A percentile compares a stretch with the other conserved stretches of the same genome.
Conservation (phyloP, 768 basidiomycete species). For the Suillus cothurnatus region DNA sequence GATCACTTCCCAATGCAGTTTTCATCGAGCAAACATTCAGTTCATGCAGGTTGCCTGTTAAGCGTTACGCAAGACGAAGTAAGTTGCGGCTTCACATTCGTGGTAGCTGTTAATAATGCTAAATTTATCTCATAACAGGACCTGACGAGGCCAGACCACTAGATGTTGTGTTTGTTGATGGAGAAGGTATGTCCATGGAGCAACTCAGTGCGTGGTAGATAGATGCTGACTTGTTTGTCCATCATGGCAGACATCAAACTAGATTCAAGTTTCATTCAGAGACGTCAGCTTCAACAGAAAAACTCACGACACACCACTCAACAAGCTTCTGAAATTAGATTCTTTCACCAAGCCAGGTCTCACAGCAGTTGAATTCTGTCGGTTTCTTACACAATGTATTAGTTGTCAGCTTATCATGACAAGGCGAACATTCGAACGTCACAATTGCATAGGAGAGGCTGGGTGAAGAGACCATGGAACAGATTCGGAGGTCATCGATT, state of each 20-base stretch:
- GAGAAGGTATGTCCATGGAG: neutral
- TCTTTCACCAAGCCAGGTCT: neutral
- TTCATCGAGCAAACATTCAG: neutral
- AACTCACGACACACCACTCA: neutral
- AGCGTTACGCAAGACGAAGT: neutral
- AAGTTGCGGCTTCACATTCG: neutral
- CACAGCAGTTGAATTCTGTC: neutral
- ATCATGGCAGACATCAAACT: neutral
- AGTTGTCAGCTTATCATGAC: slow-evolving; percentile 3
- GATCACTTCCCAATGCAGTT: neutral
- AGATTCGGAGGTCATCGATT: neutral
- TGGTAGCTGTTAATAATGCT: too few relatives aligned
- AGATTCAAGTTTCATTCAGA: neutral
- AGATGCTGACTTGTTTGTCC: too few relatives aligned
- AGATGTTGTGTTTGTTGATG: neutral
- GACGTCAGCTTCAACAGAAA: neutral
- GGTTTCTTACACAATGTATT: neutral
- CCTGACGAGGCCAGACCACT: neutral
- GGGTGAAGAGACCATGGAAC: too few relatives aligned
- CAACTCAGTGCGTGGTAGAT: too few relatives aligned
- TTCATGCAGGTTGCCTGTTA: neutral
- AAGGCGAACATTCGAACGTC: neutral
- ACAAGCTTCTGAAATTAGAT: neutral
- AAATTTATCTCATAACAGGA: neutral
- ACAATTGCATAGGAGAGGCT: neutral